phyloP scores from a whole-genome alignment of 176 grass and related monocot species.

The Melocanna baccifera region DNA sequence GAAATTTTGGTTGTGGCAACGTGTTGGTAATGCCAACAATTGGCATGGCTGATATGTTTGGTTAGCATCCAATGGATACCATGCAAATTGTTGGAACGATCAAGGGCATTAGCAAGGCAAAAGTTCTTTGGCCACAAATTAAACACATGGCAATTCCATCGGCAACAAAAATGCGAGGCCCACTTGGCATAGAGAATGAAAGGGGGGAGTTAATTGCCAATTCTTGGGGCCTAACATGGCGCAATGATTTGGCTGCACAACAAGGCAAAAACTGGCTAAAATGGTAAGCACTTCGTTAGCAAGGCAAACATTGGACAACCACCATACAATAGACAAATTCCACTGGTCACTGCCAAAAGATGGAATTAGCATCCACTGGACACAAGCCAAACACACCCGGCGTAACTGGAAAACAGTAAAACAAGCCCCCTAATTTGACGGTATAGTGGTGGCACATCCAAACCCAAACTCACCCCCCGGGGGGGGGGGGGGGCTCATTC shows the following conservation, averaged over 20 bases:
- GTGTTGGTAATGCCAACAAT: neutral
- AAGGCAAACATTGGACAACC: neutral
- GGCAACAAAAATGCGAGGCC: neutral
- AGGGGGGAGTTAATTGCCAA: neutral
- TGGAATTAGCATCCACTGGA: neutral
- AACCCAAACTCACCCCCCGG: too few species aligned
- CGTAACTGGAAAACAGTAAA: neutral
- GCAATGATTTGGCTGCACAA: neutral
- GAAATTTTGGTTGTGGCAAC: neutral
- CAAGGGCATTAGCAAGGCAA: neutral
- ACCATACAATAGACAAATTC: neutral
- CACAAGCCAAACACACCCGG: neutral
- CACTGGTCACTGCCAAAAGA: neutral
- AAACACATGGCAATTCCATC: neutral
- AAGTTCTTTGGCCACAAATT: neutral
- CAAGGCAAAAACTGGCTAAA: neutral
- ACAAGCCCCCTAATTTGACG: neutral
- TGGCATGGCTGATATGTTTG: neutral
- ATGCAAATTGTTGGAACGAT: neutral
- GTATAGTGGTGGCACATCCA: neutral
- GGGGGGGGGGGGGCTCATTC: neutral
- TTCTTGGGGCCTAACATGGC: neutral
- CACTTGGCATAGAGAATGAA: neutral
- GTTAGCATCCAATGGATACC: neutral
- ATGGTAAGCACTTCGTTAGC: neutral